phyloP scores from a whole-genome alignment of 192 early-diverging fungal species.

The Chytriomyces sp. region DNA sequence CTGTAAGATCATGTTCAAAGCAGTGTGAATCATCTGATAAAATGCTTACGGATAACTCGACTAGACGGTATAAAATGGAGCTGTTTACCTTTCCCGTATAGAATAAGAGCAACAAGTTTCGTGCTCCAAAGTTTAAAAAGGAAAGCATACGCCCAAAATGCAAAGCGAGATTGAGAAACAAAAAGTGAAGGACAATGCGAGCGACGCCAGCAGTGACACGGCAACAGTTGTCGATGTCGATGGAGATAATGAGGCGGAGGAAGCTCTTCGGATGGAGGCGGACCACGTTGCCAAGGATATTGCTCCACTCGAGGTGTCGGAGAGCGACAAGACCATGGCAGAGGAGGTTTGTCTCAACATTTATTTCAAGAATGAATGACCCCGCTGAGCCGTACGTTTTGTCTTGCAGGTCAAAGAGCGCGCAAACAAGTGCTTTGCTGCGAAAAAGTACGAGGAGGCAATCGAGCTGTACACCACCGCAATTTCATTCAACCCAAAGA shows the following conservation, averaged over 20 bases:
- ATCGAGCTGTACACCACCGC: slow-evolving; percentile 81
- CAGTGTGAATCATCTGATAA: too few species aligned
- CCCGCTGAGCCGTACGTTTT: background rate
- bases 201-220: background rate
- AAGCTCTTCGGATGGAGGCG: slow-evolving; percentile 5
- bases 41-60: too few species aligned
- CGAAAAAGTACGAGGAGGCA: slow-evolving; percentile 80
- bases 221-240: background rate
- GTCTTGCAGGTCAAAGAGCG: slow-evolving; percentile 59
- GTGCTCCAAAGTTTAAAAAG: too few species aligned
- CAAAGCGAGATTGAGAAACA: too few species aligned
- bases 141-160: too few species aligned
- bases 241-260: slow-evolving; percentile 2
- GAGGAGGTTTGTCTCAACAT: slow-evolving; percentile 38
- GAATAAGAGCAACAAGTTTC: too few species aligned
- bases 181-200: background rate
- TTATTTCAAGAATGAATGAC: background rate
- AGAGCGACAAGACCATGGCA: slow-evolving; percentile 41
- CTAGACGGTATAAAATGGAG: too few species aligned
- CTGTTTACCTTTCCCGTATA: too few species aligned
- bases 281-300: slow-evolving; percentile 35
- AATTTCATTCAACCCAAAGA: slow-evolving; percentile 65
- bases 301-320: slow-evolving; percentile 43
- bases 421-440: slow-evolving; percentile 74
- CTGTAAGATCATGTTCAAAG: too few species aligned